These are phyloP conservation scores for Zoysia matrella DNA, from an alignment of 202 grass and related monocot species.

Conservation along the genomic window DNA sequence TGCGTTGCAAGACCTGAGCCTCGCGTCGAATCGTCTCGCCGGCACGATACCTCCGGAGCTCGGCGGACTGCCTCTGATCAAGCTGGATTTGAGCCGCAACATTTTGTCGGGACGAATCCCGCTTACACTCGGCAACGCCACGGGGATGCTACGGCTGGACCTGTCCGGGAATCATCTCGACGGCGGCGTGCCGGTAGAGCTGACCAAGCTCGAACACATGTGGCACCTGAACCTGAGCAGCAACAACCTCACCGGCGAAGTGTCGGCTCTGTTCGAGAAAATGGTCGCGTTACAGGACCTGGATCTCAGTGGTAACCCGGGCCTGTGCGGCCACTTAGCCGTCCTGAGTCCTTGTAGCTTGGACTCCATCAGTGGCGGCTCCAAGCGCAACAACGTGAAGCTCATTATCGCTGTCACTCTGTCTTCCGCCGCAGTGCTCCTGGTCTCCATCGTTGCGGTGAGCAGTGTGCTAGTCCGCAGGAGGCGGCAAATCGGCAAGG, in stretches of 20 bases:
- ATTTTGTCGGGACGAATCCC: slow-evolving; percentile 51
- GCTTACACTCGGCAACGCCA: slow-evolving; percentile 30
- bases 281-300: slow-evolving; percentile 52
- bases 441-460: slow-evolving; percentile 6
- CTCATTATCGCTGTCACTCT: slow-evolving; percentile 40
- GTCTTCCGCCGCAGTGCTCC: slow-evolving; percentile 27
- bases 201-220: slow-evolving; percentile 47
- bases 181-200: slow-evolving; percentile 48
- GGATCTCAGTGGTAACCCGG: slow-evolving; percentile 66
- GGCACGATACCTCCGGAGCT: slow-evolving; percentile 58
- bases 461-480: slow-evolving; percentile 9
- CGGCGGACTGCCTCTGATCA: slow-evolving; percentile 42
- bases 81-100: slow-evolving; percentile 67
- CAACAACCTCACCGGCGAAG: slow-evolving; percentile 60
- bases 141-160: slow-evolving; percentile 48
- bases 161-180: slow-evolving; percentile 58
- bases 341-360: slow-evolving; percentile 53
- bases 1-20: slow-evolving; percentile 52
- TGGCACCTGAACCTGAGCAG: slow-evolving; percentile 67
- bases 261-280: slow-evolving; percentile 60
- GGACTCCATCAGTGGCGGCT: background rate
- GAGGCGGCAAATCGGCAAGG: background rate
- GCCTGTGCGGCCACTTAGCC: slow-evolving; percentile 66
- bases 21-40: slow-evolving; percentile 55
- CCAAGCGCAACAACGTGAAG: slow-evolving; percentile 29